These are phyloP conservation scores for Haberlea rhodopensis DNA, from an alignment of 257 asterid genomes.

Conservation along the genomic window DNA sequence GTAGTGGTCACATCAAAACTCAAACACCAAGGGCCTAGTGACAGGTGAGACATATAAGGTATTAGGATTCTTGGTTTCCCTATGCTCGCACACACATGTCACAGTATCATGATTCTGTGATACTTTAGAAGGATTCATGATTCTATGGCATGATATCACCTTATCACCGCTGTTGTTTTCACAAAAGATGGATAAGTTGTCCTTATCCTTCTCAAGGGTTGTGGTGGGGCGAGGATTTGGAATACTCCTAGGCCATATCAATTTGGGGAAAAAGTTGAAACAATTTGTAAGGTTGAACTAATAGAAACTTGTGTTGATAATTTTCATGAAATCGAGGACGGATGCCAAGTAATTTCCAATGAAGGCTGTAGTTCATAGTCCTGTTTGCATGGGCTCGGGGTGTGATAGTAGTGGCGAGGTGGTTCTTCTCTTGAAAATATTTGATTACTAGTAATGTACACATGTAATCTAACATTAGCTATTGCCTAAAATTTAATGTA, in stretches of 20 bases:
- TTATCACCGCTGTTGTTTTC: no score
- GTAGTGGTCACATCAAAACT: neutral
- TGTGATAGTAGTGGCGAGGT: no score
- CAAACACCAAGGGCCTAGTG: neutral
- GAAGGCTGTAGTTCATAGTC: neutral
- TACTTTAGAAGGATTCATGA: neutral
- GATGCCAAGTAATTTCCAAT: neutral
- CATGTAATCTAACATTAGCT: no score
- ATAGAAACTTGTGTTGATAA: neutral
- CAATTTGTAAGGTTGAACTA: neutral
- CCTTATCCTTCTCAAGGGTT: neutral
- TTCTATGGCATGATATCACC: no score
- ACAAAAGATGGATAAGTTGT: neutral
- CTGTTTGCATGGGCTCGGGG: neutral
- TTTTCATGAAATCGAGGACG: neutral
- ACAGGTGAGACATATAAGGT: neutral
- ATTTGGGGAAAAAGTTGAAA: neutral
- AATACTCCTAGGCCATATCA: neutral
- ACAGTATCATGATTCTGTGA: neutral
- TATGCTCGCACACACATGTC: neutral
- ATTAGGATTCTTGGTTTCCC: neutral
- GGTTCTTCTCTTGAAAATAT: no score
- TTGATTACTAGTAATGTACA: no score
- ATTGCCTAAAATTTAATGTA: no score
- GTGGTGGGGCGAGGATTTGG: neutral